These are phyloP conservation scores for Lindgomyces ingoldianus DNA, from an alignment of 495 filamentous ascomycete genomes.

Conservation along the genomic window DNA sequence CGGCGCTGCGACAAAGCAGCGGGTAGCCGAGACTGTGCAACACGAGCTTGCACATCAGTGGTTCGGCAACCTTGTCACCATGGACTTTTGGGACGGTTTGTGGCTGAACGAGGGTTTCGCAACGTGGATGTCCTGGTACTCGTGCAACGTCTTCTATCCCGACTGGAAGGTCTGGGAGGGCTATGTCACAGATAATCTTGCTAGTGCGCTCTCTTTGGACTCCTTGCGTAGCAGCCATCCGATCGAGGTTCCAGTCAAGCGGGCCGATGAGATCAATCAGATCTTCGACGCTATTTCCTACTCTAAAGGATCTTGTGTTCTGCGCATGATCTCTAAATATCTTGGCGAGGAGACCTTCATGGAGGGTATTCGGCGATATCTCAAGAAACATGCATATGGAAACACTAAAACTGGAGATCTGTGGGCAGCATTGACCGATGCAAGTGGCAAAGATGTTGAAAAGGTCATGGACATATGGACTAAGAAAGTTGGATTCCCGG, in stretches of 20 bases:
- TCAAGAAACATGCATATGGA: constrained; percentile 91
- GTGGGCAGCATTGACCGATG: constrained; percentile 85
- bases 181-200: constrained; percentile 88
- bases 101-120: constrained; percentile 99
- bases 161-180: constrained; percentile 99
- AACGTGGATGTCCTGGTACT: constrained; percentile 79
- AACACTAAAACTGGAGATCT: constrained; percentile 85
- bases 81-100: constrained; percentile 99
- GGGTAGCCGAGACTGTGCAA: constrained; percentile 91
- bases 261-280: constrained; percentile 93
- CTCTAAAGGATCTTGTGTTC: constrained; percentile 91
- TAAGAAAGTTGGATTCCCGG: constrained; percentile 74
- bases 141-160: constrained; percentile 84
- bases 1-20: constrained; percentile 88
- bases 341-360: constrained; percentile 92
- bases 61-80: constrained; percentile 98
- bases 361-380: constrained; percentile 86
- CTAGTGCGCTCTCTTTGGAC: constrained; percentile 83
- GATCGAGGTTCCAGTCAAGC: constrained; percentile 95
- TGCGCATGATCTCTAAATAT: constrained; percentile 96
- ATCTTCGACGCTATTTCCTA: constrained; percentile 99
- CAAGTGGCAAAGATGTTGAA: constrained; percentile 86
- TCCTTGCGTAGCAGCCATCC: constrained; percentile 93
- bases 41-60: constrained; percentile 98
- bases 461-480: constrained; percentile 79